phyloP scores from a whole-genome alignment of 352 stramenopile species.

The Thalassiosira hispida region DNA sequence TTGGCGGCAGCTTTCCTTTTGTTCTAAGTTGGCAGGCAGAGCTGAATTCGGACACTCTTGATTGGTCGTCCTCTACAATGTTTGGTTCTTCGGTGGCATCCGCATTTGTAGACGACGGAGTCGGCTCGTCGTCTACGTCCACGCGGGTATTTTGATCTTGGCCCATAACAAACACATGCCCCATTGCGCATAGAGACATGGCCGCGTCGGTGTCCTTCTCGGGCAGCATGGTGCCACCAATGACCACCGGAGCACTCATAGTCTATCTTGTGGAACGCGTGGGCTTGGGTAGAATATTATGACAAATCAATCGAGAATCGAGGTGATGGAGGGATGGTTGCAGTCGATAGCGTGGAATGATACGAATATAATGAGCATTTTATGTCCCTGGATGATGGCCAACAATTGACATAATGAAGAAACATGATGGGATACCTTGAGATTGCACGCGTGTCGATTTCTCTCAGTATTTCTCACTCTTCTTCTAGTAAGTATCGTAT shows the following conservation, averaged over 20 bases:
- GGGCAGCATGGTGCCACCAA: background rate
- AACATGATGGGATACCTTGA: too few relatives aligned
- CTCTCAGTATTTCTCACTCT: too few relatives aligned
- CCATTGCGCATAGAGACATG: slow-evolving; percentile 5
- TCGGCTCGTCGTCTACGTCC: background rate
- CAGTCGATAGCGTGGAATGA: too few relatives aligned
- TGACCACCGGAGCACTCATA: background rate
- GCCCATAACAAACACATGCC: background rate
- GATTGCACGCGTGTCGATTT: too few relatives aligned
- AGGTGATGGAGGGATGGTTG: too few relatives aligned
- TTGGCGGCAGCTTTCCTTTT: slow-evolving; percentile 1
- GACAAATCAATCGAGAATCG: too few relatives aligned
- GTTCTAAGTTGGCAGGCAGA: background rate
- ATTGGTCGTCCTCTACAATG: slow-evolving; percentile 1
- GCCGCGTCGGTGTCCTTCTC: background rate
- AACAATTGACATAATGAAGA: too few relatives aligned
- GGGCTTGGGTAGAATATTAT: too few relatives aligned
- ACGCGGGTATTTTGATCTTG: background rate
- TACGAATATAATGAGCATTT: too few relatives aligned
- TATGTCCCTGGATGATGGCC: too few relatives aligned
- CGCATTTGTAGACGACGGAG: background rate
- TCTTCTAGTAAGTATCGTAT: too few relatives aligned
- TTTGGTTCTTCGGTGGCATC: background rate
- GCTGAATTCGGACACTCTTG: background rate
- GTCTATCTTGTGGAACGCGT: background rate